Conservation (phyloP, 192 early-diverging fungal species). For the Spinellus fusiger region DNA sequence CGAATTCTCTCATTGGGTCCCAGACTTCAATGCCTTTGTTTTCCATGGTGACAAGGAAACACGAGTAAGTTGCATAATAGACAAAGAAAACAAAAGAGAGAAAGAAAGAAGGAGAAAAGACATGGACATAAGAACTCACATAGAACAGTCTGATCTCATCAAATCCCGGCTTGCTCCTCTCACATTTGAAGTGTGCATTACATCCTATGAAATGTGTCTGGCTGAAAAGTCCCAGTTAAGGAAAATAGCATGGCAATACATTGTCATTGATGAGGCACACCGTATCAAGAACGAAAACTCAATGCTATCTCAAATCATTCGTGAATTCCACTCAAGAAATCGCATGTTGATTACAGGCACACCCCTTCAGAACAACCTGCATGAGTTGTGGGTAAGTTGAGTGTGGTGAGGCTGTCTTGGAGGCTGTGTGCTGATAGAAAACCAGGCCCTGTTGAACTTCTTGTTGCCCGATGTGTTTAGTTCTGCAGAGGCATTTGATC, state of each 20-base stretch:
- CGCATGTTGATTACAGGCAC: slow-evolving; percentile 93
- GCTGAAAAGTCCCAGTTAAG: slow-evolving; percentile 80
- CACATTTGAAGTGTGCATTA: slow-evolving; percentile 90
- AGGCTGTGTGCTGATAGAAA: neutral
- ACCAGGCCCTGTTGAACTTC: slow-evolving; percentile 86
- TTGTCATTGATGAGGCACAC: slow-evolving; percentile 96
- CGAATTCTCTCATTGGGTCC: slow-evolving; percentile 91
- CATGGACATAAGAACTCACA: neutral
- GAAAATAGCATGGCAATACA: slow-evolving; percentile 85
- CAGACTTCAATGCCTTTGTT: slow-evolving; percentile 79
- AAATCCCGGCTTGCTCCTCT: slow-evolving; percentile 46
- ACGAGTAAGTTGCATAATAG: slow-evolving; percentile 68
- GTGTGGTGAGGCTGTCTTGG: neutral
- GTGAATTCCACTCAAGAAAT: slow-evolving; percentile 80
- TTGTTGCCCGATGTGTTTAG: slow-evolving; percentile 95
- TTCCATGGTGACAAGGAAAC: slow-evolving; percentile 87
- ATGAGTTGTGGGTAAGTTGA: slow-evolving; percentile 82
- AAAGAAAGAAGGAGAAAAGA: neutral
- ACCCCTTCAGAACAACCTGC: slow-evolving; percentile 94
- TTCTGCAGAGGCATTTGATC: slow-evolving; percentile 88
- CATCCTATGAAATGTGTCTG: slow-evolving; percentile 95
- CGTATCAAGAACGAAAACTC: slow-evolving; percentile 99
- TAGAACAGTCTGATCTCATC: slow-evolving; percentile 46
- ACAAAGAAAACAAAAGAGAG: too few relatives aligned
- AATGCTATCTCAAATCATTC: slow-evolving; percentile 89